A percentile compares a stretch with the other conserved stretches of the same genome.
These are phyloP conservation scores for Pseudogymnoascus sp. DNA, from an alignment of 2,329 filamentous ascomycete genomes.

Conservation along the genomic window DNA sequence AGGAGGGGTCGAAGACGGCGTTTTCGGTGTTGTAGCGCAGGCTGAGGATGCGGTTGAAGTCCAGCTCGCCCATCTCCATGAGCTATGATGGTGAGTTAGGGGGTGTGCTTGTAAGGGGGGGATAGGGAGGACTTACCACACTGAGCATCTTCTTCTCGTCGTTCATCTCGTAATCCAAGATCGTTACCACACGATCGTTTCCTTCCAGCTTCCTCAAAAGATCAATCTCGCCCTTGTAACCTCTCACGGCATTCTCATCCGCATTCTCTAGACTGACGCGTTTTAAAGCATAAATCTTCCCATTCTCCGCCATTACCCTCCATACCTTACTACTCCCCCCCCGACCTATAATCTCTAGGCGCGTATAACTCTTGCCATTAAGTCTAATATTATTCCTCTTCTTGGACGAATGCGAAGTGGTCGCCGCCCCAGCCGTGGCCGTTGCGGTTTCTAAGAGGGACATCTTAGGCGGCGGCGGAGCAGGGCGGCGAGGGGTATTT, in stretches of 20 bases:
- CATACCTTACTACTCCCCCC: constrained; percentile 94
- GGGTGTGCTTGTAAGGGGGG: not conserved
- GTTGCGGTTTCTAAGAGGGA: constrained; percentile 89
- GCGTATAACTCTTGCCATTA: constrained; percentile 84
- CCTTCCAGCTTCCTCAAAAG: constrained; percentile 72
- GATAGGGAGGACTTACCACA: constrained; percentile 50
- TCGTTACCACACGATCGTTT: constrained; percentile 80
- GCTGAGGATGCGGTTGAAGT: constrained; percentile 78
- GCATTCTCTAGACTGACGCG: constrained; percentile 84
- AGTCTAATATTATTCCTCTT: constrained; percentile 77
- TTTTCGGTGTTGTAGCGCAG: constrained; percentile 63
- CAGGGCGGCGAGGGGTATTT: constrained; percentile 69
- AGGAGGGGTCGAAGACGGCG: constrained; percentile 73
- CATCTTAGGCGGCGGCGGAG: constrained; percentile 88
- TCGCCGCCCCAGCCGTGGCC: constrained; percentile 68
- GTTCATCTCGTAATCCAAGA: constrained; percentile 92
- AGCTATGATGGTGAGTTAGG: constrained; percentile 43
- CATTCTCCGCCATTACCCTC: constrained; percentile 93
- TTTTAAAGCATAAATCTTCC: constrained; percentile 90
- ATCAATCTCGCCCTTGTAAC: constrained; percentile 94
- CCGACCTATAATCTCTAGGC: constrained; percentile 82
- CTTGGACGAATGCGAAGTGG: constrained; percentile 57
- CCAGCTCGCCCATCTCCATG: constrained; percentile 95
- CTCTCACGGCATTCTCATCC: constrained; percentile 72
- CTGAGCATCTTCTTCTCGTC: constrained; percentile 82